Conservation (phyloP, 805 yeast species). For the Clavispora phyllophila region DNA sequence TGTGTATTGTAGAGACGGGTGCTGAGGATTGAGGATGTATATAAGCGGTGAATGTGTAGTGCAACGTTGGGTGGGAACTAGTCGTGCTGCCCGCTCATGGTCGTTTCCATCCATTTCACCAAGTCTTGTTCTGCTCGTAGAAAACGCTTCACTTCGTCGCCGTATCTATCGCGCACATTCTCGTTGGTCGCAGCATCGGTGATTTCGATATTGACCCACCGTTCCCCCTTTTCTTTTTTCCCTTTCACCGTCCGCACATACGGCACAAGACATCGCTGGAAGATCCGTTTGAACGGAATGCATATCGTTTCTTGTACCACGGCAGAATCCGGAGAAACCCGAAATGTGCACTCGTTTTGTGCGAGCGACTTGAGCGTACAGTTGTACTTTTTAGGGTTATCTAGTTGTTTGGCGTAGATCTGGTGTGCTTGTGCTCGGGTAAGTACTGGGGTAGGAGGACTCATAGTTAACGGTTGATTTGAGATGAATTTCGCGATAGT, state of each 20-base stretch:
- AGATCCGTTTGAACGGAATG: constrained; percentile 38
- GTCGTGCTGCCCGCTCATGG: constrained; percentile 2
- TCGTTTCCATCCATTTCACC: constrained; percentile 26
- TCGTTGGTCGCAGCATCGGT: constrained; percentile 33
- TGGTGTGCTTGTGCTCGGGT: constrained; percentile 23
- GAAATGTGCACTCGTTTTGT: constrained; percentile 41
- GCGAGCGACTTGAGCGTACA: constrained; percentile 32
- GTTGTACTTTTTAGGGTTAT: constrained; percentile 26
- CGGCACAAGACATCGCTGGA: constrained; percentile 35
- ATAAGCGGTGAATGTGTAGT: no score
- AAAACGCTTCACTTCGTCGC: constrained; percentile 28
- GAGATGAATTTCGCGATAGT: neutral
- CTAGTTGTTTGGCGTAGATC: constrained; percentile 22
- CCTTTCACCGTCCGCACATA: constrained; percentile 20
- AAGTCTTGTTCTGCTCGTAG: constrained; percentile 35
- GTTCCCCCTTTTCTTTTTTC: constrained; percentile 18
- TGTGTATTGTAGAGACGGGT: no score
- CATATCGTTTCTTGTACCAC: constrained; percentile 35
- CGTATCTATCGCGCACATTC: constrained; percentile 14
- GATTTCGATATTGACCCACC: constrained; percentile 37
- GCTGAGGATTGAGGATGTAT: no score
- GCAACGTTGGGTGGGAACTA: neutral
- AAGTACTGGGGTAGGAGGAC: constrained; percentile 42
- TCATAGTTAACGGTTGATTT: constrained; percentile 22
- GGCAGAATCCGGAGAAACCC: constrained; percentile 18